Base-by-base conservation (phyloP, 805 yeast genomes). In the Wickerhamiella azymoides region DNA sequence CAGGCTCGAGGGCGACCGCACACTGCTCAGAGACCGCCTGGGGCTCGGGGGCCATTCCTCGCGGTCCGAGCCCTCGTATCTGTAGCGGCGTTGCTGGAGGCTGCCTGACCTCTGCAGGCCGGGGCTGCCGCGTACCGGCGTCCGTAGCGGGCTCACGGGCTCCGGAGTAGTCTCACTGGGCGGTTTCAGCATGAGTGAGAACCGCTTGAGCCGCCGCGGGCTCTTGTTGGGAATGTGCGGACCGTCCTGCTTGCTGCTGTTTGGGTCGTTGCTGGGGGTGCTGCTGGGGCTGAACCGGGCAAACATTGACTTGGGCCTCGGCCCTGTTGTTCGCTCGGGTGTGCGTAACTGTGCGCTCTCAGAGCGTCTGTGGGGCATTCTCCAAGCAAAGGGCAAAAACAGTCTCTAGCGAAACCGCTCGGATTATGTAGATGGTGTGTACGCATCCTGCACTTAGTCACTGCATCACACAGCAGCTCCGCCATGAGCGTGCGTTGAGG, bases 81-180 rank as follows among this genome's bases (percentile, higher is more conserved):
- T 36, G 28, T 42, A 42, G 26, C 24, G 18, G 16, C 40, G 35
- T 14, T 32, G 33, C 24, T 42, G 45, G 18, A 42, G 24, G 25
- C 45, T 42, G 16, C 45, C 45, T 18, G 21, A 18, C n/a, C 45
- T 40, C 28, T 17, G 13, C 2, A 42, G 40, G 40, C 40, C 26
- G 9, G 36, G 28, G 11, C 39, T 21, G 5, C 24, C 24, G 24
- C 44, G 16, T 10, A 24, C 16, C 11, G 44, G 44, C 10, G 44
- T 30, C 19, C 36, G 21, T 30, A 33, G 25, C 10, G 40, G 40
- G 14, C 40, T 37, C 26, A 37, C 17, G 24, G 37, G 37, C 17
- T 19, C 25, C 24, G 27, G 26, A n/a, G 17, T 5, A 37, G 4
- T 6, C 24, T 35, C 37, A 16, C 19, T 6, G n/a, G 43, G 13